Conservation (phyloP, 441 rosid genomes). For the Codiaeum variegatum region DNA sequence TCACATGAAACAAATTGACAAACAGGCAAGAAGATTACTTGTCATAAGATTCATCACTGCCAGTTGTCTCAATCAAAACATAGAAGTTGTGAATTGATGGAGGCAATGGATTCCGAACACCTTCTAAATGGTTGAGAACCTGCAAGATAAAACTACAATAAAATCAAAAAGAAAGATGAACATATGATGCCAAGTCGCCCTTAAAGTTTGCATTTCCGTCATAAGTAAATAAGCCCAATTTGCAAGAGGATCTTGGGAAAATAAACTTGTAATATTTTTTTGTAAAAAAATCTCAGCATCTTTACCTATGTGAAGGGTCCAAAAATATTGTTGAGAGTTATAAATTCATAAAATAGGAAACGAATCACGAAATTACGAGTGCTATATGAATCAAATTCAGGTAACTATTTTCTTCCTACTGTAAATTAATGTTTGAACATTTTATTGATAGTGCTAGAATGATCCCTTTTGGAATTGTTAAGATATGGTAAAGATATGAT, state of each 20-base stretch:
- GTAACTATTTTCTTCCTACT: too few species aligned
- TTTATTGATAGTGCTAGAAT: too few species aligned
- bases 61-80: slow-evolving; percentile 83
- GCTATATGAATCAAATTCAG: too few species aligned
- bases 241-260: not conserved
- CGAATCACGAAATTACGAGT: too few species aligned
- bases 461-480: too few species aligned
- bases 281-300: not conserved
- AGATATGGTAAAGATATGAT: too few species aligned
- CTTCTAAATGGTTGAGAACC: slow-evolving; percentile 78
- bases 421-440: too few species aligned
- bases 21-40: slow-evolving; percentile 37
- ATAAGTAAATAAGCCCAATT: not conserved
- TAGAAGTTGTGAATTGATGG: slow-evolving; percentile 71
- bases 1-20: slow-evolving; percentile 8
- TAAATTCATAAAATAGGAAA: too few species aligned
- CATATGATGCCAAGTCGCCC: not conserved
- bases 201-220: not conserved
- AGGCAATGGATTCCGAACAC: slow-evolving; percentile 80
- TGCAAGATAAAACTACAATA: slow-evolving; percentile 23
- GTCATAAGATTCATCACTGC: slow-evolving; percentile 69
- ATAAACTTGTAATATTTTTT: not conserved
- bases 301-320: not conserved
- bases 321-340: too few species aligned
- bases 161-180: slow-evolving; percentile 6